Evolutionary conservation across 768 basidiomycete species (phyloP), one percentile per base, ranked within the genome.

Genomic region (Tulasnella sp.): DNA sequence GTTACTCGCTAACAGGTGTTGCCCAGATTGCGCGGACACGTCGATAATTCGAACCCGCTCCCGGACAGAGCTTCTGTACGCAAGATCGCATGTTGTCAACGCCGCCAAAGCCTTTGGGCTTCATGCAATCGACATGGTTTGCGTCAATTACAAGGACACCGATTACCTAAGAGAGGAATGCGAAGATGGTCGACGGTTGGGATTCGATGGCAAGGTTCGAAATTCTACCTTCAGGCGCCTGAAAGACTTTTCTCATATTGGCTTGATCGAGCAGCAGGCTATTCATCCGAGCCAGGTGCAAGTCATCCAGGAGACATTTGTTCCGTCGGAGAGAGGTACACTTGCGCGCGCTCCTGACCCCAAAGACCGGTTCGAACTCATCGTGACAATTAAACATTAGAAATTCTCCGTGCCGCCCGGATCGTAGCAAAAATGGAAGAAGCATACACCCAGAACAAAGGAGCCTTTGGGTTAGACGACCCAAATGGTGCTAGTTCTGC

Each of bases 91-190:
- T 80, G 90, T 97, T 72, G 94, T 93, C 14, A 89, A 93, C 72
- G 90, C 91, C 0, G 96, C 97, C 8, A 95, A 93, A 84, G 94
- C 96, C 4, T 96, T 93, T 83, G 91, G 90, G 0, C 87, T 98
- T 11, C 91, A 93, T 31, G 94, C 96, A 2, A 94, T 98, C 83
- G 97, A 98, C 85, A 94, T 98, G 94, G 97, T 97, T 12, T 96
- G 95, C 83, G 91, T 96, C 48, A 92, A 96, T 84, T 97, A 96
- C 86, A 93, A 93, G 83, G 92, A 96, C 83, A 83, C 87, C 14
- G 88, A 89, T 22, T 90, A 90, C 80, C 87, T 98, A 42, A 86
- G 86, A 82, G 91, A 93, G 0, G 97, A 98, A 85, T 93, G 92
- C 76, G 84, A 88, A 74, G 96, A 98, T 82, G 97, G 94, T 0